phyloP scores from a whole-genome alignment of 2,329 filamentous ascomycete species.

The Cercospora canescens region DNA sequence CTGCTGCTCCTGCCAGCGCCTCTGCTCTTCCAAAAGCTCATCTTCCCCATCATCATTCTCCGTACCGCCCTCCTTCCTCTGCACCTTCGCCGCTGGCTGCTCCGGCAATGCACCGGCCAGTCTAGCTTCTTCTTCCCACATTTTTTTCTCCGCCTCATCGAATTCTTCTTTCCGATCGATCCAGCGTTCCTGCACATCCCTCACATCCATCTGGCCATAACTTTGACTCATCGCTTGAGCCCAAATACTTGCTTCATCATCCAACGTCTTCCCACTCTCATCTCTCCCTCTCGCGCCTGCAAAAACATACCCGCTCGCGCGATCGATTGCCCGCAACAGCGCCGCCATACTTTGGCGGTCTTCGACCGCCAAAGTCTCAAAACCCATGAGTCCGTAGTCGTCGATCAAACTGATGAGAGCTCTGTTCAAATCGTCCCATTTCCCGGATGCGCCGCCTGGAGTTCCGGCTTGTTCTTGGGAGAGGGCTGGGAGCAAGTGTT shows the following conservation, averaged over 20 bases:
- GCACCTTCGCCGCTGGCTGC: slow-evolving; percentile 25
- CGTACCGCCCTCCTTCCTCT: slow-evolving; percentile 22
- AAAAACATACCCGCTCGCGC: slow-evolving; percentile 91
- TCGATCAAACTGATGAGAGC: slow-evolving; percentile 86
- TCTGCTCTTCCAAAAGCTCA: slow-evolving; percentile 32
- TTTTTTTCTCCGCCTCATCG: slow-evolving; percentile 74
- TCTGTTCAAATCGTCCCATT: slow-evolving; percentile 81
- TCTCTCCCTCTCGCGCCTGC: slow-evolving; percentile 88
- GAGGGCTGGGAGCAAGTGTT: slow-evolving; percentile 77
- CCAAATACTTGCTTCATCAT: slow-evolving; percentile 69
- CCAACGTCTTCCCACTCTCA: slow-evolving; percentile 51
- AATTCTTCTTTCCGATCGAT: slow-evolving; percentile 85
- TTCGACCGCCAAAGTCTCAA: slow-evolving; percentile 92
- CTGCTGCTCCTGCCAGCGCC: slow-evolving; percentile 30
- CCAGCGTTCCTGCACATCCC: slow-evolving; percentile 95
- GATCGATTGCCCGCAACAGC: slow-evolving; percentile 82
- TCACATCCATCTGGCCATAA: slow-evolving; percentile 69
- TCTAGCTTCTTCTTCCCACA: slow-evolving; percentile 72
- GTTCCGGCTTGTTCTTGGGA: slow-evolving; percentile 66
- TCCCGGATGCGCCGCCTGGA: slow-evolving; percentile 46
- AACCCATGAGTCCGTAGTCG: slow-evolving; percentile 84
- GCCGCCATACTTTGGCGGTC: slow-evolving; percentile 98
- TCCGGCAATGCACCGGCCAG: slow-evolving; percentile 34
- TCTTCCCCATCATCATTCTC: slow-evolving; percentile 28
- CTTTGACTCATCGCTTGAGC: slow-evolving; percentile 84